Conservation (phyloP, 345 rosid genomes). For the Ailanthus altissimus region DNA sequence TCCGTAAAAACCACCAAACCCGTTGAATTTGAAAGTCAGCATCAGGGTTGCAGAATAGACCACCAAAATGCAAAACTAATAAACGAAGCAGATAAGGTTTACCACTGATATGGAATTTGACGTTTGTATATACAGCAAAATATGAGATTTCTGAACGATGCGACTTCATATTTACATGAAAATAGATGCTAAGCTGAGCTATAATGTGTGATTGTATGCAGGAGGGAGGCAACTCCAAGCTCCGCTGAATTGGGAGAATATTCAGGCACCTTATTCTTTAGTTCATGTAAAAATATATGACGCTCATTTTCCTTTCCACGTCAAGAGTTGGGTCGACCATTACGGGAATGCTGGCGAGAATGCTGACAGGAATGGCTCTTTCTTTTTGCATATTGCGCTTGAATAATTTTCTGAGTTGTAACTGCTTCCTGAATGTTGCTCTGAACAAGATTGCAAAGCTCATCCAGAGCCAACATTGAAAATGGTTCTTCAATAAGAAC, state of each 20-base stretch:
- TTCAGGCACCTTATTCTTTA: neutral
- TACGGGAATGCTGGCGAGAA: constrained; percentile 54
- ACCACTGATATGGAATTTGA: neutral
- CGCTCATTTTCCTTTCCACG: neutral
- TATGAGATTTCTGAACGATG: neutral
- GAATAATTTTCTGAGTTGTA: constrained; percentile 51
- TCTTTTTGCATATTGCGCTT: constrained; percentile 43
- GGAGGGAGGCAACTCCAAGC: neutral
- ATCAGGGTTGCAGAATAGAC: too few species aligned
- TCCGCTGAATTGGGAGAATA: neutral
- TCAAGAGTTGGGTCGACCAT: constrained; percentile 66
- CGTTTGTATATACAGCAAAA: neutral
- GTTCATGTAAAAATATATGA: too few species aligned
- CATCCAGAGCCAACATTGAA: constrained; percentile 87
- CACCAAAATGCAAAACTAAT: neutral
- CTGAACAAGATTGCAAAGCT: constrained; percentile 54
- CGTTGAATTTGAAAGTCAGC: too few species aligned
- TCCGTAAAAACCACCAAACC: neutral
- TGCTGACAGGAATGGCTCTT: constrained; percentile 42
- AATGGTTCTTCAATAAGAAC: constrained; percentile 98
- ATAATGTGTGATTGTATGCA: neutral
- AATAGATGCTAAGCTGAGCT: neutral
- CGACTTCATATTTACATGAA: constrained; percentile 3
- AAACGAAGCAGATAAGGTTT: neutral
- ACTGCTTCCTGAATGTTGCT: constrained; percentile 67